These are phyloP conservation scores for Globisporangium barbulae DNA, from an alignment of 352 stramenopile genomes.

Conservation along the genomic window DNA sequence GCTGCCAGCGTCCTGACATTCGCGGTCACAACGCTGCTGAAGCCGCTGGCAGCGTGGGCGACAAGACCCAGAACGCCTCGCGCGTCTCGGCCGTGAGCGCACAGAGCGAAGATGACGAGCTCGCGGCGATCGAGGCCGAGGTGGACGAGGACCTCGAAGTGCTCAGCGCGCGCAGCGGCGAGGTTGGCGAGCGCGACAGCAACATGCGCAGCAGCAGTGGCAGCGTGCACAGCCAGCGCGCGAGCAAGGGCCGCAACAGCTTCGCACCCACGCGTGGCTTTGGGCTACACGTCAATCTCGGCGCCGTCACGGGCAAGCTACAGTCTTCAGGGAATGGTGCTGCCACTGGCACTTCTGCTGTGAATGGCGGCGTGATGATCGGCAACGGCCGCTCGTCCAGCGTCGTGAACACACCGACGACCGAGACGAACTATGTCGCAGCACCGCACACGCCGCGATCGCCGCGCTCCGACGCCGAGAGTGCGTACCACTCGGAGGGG, in stretches of 20 bases:
- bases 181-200: slow-evolving; percentile 43
- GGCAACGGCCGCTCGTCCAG: slow-evolving; percentile 1
- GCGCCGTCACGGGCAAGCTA: slow-evolving; percentile 1
- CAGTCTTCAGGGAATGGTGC: background rate
- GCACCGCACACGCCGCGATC: slow-evolving; percentile 51
- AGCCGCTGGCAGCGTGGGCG: slow-evolving; percentile 14
- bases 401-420: slow-evolving; percentile 30
- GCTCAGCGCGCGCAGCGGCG: slow-evolving; percentile 63
- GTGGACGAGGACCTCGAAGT: slow-evolving; percentile 81
- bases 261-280: slow-evolving; percentile 42
- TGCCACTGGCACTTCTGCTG: background rate
- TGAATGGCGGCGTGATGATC: background rate
- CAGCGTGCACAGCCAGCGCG: slow-evolving; percentile 14
- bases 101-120: slow-evolving; percentile 63
- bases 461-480: slow-evolving; percentile 52
- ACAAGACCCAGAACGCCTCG: slow-evolving; percentile 54
- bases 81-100: slow-evolving; percentile 45
- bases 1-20: slow-evolving; percentile 21
- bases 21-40: slow-evolving; percentile 16
- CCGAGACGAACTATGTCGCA: slow-evolving; percentile 43
- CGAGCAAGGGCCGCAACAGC: slow-evolving; percentile 23
- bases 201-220: slow-evolving; percentile 16
- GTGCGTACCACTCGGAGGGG: slow-evolving; percentile 61
- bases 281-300: slow-evolving; percentile 57
- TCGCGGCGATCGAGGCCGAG: slow-evolving; percentile 68